Conservation (phyloP, 192 early-diverging fungal species). For the Coemansia sp. region DNA sequence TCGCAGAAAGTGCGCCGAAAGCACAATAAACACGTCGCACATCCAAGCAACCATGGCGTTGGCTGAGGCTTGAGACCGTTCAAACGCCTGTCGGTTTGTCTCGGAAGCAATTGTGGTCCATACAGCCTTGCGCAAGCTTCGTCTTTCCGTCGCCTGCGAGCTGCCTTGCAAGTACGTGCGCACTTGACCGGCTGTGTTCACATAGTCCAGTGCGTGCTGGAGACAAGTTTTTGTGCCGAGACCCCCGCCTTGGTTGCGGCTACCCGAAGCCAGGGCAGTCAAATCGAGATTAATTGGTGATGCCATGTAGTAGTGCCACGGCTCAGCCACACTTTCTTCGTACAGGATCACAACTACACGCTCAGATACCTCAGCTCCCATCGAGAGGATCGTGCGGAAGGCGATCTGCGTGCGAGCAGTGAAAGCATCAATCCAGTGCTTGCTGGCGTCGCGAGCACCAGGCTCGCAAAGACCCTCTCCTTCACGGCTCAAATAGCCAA, state of each 20-base stretch:
- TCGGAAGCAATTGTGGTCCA: conserved; percentile 1
- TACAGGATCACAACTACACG: conserved; percentile 37
- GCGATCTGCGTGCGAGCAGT: conserved; percentile 48
- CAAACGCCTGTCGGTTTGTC: neutral
- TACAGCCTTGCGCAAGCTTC: neutral
- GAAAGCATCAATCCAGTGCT: conserved; percentile 46
- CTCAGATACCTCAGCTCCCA: conserved; percentile 13
- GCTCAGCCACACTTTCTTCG: conserved; percentile 30
- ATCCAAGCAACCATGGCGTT: conserved; percentile 9
- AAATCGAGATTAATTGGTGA: conserved; percentile 45
- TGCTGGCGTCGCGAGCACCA: conserved; percentile 35
- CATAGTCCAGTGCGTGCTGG: conserved; percentile 25
- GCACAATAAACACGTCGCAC: conserved; percentile 47
- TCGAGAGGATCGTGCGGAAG: conserved; percentile 24
- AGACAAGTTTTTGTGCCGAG: neutral
- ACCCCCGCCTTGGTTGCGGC: neutral
- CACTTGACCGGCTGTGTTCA: conserved; percentile 25
- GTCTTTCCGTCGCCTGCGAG: neutral
- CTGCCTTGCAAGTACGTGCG: conserved; percentile 21
- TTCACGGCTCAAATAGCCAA: conserved; percentile 52
- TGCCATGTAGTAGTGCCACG: conserved; percentile 46
- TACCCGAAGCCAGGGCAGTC: conserved; percentile 2
- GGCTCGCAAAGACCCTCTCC: conserved; percentile 49
- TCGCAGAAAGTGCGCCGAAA: conserved; percentile 59
- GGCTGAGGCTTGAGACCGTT: neutral